A percentile compares a stretch with the other conserved stretches of the same genome.
These are phyloP conservation scores for Eutypella sp. DNA, from an alignment of 2,329 filamentous ascomycete genomes.

Conservation along the genomic window DNA sequence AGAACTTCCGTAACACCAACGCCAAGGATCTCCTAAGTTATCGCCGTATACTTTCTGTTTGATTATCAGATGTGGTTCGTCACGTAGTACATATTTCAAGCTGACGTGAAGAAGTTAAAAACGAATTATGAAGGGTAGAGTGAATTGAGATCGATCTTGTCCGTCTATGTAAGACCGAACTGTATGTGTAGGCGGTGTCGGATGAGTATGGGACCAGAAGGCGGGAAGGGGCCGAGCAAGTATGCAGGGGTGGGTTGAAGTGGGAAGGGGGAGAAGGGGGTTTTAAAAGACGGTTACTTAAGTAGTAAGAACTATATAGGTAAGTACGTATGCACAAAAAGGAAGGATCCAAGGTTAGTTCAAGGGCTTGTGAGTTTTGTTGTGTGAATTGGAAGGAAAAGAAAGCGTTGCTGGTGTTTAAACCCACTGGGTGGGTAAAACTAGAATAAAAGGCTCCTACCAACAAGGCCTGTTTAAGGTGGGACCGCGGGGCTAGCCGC, in stretches of 20 bases:
- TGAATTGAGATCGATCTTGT: neutral
- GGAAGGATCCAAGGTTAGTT: too few relatives aligned
- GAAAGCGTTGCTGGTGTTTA: neutral
- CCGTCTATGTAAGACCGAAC: neutral
- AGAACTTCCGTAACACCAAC: too few relatives aligned
- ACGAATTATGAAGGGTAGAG: neutral
- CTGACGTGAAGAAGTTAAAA: neutral
- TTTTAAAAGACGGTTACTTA: too few relatives aligned
- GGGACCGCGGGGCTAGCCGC: conserved; percentile 10
- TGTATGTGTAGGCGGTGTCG: neutral
- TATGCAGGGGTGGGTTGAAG: neutral
- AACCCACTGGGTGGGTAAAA: neutral
- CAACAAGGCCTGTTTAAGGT: conserved; percentile 2
- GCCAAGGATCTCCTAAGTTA: too few relatives aligned
- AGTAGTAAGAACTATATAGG: neutral
- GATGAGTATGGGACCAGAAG: neutral
- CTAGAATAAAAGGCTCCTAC: neutral
- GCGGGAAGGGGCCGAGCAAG: neutral
- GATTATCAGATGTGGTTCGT: too few relatives aligned
- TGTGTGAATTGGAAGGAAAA: too few relatives aligned
- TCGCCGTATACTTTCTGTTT: too few relatives aligned
- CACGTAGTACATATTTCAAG: too few relatives aligned
- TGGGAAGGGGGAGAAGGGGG: neutral
- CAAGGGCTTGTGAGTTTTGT: too few relatives aligned
- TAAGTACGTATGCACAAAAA: neutral